These are phyloP conservation scores for Candida sanyaensis DNA, from an alignment of 1,139 yeast genomes.

Conservation along the genomic window DNA sequence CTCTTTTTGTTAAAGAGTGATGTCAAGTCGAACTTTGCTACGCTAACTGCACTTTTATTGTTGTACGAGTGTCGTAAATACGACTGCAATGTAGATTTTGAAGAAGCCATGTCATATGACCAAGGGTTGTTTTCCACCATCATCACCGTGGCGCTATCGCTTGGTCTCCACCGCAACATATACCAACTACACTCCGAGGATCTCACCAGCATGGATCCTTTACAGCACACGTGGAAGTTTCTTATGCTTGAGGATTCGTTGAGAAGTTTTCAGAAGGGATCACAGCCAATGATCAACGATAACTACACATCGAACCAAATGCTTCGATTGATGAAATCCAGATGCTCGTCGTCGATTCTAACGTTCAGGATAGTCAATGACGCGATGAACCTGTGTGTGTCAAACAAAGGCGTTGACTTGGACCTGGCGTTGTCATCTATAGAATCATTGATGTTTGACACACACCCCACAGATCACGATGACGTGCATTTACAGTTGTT, in stretches of 20 bases:
- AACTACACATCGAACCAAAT: neutral
- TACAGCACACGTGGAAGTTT: constrained; percentile 3
- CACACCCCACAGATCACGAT: neutral
- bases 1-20: neutral
- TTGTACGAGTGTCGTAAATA: constrained; percentile 3
- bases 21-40: neutral
- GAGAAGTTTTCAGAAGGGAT: constrained; percentile 6
- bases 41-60: neutral
- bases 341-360: neutral
- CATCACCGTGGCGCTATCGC: neutral
- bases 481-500: neutral
- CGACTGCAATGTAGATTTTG: constrained; percentile 5
- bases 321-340: neutral
- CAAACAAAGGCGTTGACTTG: neutral
- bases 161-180: constrained; percentile 1
- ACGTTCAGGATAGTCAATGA: constrained; percentile 2
- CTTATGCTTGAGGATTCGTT: constrained; percentile 3
- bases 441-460: neutral
- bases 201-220: neutral
- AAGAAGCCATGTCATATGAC: constrained; percentile 3
- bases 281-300: constrained; percentile 4
- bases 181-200: neutral
- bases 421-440: neutral
- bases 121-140: constrained; percentile 3
- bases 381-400: constrained; percentile 2